Conservation (phyloP, 1,284 basidiomycete genomes). For the Hypsizygus ulmarius region DNA sequence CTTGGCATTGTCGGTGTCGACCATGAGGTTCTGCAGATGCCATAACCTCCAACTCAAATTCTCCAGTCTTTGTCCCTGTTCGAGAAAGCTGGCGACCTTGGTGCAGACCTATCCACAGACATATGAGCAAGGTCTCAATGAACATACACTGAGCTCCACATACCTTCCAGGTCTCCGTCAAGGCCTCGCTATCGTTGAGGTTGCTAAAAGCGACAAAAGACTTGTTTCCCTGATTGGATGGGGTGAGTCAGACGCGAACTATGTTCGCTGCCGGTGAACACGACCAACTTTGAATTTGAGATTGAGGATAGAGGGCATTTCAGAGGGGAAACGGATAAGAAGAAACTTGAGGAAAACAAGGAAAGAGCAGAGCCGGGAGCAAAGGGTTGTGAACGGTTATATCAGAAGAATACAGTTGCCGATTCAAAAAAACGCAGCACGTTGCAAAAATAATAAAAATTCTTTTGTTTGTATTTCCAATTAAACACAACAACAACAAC, state of each 20-base stretch:
- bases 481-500: conserved; percentile 4
- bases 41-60: conserved; percentile 85
- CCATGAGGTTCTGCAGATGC: conserved; percentile 85
- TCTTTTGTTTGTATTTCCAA: conserved; percentile 4
- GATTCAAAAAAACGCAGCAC: conserved; percentile 18
- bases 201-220: conserved; percentile 87
- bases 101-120: conserved; percentile 63
- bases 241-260: conserved; percentile 20
- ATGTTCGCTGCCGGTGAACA: conserved; percentile 22
- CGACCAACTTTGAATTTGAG: conserved; percentile 78
- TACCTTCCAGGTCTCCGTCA: conserved; percentile 87
- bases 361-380: neutral
- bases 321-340: conserved; percentile 9
- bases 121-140: conserved; percentile 6
- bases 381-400: conserved; percentile 13
- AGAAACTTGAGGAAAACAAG: conserved; percentile 12
- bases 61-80: conserved; percentile 83
- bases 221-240: conserved; percentile 69
- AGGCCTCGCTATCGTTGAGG: conserved; percentile 73
- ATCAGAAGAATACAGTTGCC: conserved; percentile 16
- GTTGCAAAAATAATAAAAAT: conserved; percentile 5
- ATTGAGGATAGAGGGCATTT: conserved; percentile 80
- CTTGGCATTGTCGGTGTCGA: conserved; percentile 81
- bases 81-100: conserved; percentile 81
- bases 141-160: conserved; percentile 18